Evolutionary conservation across 352 stramenopile genomes (phyloP).

Genomic region (Phytopythium montanum): DNA sequence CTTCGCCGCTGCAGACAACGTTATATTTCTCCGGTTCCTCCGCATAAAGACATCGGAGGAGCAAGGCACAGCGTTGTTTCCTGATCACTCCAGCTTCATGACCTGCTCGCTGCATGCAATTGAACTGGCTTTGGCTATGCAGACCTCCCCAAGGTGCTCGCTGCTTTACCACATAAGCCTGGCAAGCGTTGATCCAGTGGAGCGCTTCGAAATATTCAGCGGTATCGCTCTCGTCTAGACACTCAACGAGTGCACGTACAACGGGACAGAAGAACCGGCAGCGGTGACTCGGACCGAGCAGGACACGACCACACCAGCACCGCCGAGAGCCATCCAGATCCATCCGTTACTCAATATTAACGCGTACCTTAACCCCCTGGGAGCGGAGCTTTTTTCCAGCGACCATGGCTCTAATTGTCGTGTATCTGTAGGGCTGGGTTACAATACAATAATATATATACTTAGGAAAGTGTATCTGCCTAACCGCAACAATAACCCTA

Average conservation of each 20-base stretch:
- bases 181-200: not conserved
- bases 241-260: conserved; percentile 3
- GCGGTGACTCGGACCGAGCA: too few species aligned
- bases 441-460: too few species aligned
- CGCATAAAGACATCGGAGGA: conserved; percentile 20
- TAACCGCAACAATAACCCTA: too few species aligned
- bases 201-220: conserved; percentile 1
- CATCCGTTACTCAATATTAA: too few species aligned
- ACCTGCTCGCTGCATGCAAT: conserved; percentile 13
- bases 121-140: conserved; percentile 12
- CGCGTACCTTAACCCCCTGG: too few species aligned
- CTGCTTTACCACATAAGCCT: conserved; percentile 10
- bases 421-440: too few species aligned
- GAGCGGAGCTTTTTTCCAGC: too few species aligned
- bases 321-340: too few species aligned
- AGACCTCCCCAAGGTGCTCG: conserved; percentile 5
- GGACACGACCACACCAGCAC: too few species aligned
- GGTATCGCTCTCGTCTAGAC: not conserved
- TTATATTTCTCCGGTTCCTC: conserved; percentile 17
- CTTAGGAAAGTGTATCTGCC: too few species aligned
- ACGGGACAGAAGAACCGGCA: too few species aligned
- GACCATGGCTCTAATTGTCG: too few species aligned
- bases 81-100: conserved; percentile 11
- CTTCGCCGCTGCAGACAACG: conserved; percentile 8
- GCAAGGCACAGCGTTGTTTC: conserved; percentile 15